A percentile compares a stretch with the other conserved stretches of the same genome.
Conservation (phyloP, 306 rosid genomes). For the Quercus engelmannii region DNA sequence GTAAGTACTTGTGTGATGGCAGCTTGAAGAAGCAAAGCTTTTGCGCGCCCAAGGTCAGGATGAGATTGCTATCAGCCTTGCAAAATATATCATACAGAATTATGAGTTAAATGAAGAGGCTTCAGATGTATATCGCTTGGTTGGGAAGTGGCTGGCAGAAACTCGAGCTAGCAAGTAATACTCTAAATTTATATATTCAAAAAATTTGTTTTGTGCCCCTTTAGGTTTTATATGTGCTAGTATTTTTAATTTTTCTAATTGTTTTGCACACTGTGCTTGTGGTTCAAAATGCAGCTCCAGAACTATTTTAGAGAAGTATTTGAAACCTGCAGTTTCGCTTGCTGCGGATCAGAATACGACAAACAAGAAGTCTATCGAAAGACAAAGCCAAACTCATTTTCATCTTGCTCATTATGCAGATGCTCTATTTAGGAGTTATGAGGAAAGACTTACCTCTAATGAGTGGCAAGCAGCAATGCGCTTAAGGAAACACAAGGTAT, state of each 20-base stretch:
- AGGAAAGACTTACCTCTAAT: slow-evolving; percentile 80
- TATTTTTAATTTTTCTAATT: neutral
- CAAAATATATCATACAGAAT: slow-evolving; percentile 60
- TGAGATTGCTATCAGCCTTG: slow-evolving; percentile 90
- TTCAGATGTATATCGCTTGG: slow-evolving; percentile 81
- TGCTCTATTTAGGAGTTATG: slow-evolving; percentile 82
- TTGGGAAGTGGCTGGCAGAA: slow-evolving; percentile 98
- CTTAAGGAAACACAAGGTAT: slow-evolving; percentile 88
- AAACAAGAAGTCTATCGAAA: slow-evolving; percentile 49
- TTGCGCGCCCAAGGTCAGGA: slow-evolving; percentile 88
- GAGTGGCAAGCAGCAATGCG: slow-evolving; percentile 96
- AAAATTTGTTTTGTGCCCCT: neutral
- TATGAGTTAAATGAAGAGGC: slow-evolving; percentile 55
- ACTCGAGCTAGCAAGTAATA: slow-evolving; percentile 93
- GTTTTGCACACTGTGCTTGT: neutral
- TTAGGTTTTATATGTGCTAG: slow-evolving; percentile 4
- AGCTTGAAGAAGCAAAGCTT: slow-evolving; percentile 99
- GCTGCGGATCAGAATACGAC: slow-evolving; percentile 57
- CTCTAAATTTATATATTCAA: slow-evolving; percentile 17
- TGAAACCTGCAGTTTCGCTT: slow-evolving; percentile 85
- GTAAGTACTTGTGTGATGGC: slow-evolving; percentile 27
- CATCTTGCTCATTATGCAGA: slow-evolving; percentile 95
- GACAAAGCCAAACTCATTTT: slow-evolving; percentile 71
- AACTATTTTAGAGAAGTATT: slow-evolving; percentile 86
- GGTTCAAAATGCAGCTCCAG: slow-evolving; percentile 69